Evolutionary conservation across 208 protist genomes (phyloP).

Genomic region (Ichthyophonus hoferi): DNA sequence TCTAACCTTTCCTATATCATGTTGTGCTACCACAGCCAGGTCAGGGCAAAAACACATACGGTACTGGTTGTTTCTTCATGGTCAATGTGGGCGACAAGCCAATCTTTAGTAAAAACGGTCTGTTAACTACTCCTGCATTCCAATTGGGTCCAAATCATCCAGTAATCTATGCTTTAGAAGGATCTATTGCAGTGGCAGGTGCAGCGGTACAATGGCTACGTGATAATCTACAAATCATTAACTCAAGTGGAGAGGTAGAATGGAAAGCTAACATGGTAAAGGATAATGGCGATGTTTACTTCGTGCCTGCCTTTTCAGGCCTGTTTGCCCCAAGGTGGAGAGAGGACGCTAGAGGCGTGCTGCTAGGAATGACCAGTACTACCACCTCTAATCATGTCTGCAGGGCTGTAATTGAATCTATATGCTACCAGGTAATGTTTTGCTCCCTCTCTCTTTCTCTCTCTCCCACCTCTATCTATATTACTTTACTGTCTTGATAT

Average conservation of each 20-base stretch:
- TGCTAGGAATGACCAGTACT: slow-evolving; percentile 82
- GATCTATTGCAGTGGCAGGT: slow-evolving; percentile 83
- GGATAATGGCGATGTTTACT: slow-evolving; percentile 71
- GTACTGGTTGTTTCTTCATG: slow-evolving; percentile 96
- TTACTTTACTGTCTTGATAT: too few relatives aligned
- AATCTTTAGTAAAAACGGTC: slow-evolving; percentile 76
- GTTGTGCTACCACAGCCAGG: not conserved
- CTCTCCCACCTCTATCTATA: not conserved
- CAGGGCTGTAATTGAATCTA: slow-evolving; percentile 75
- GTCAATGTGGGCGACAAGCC: slow-evolving; percentile 84
- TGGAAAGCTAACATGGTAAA: slow-evolving; percentile 27
- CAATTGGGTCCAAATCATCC: not conserved
- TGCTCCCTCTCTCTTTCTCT: not conserved
- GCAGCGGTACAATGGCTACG: slow-evolving; percentile 83
- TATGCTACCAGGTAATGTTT: slow-evolving; percentile 59
- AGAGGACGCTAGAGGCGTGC: slow-evolving; percentile 78
- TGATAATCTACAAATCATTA: slow-evolving; percentile 81
- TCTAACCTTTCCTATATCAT: not conserved
- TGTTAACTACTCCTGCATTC: slow-evolving; percentile 84
- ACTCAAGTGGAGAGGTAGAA: slow-evolving; percentile 56
- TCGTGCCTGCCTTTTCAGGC: slow-evolving; percentile 94
- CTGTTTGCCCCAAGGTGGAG: slow-evolving; percentile 93
- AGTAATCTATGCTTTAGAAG: slow-evolving; percentile 56
- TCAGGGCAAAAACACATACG: slow-evolving; percentile 67
- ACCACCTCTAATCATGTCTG: slow-evolving; percentile 75